Evolutionary conservation across 106 monocot genomes (phyloP).

Genomic region (Triglochin maritima): DNA sequence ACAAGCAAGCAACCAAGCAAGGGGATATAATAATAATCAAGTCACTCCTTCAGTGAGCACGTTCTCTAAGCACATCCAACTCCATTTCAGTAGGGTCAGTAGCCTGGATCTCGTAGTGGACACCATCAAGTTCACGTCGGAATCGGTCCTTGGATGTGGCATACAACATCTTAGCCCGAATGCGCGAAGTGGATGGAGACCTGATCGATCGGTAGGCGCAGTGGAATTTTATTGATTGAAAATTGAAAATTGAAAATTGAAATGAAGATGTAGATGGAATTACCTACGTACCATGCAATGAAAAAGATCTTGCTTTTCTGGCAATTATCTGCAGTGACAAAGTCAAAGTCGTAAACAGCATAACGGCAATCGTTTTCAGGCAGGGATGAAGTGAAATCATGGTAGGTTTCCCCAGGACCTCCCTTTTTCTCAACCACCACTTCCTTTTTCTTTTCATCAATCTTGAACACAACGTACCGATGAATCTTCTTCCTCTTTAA

Average conservation of each 20-base stretch:
- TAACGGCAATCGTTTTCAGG: conserved; percentile 37
- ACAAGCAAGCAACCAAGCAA: not conserved
- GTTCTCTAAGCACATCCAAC: conserved; percentile 14
- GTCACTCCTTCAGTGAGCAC: conserved; percentile 5
- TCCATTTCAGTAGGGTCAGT: conserved; percentile 23
- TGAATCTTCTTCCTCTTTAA: too few relatives aligned
- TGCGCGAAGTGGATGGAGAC: conserved; percentile 13
- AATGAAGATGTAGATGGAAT: not conserved
- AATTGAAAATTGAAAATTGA: too few relatives aligned
- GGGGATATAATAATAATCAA: not conserved
- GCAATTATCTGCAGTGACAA: conserved; percentile 28
- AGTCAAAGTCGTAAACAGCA: conserved; percentile 34
- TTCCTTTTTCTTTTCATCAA: conserved; percentile 38
- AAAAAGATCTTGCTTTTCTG: conserved; percentile 41
- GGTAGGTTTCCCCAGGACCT: conserved; percentile 28
- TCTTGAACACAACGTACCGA: conserved; percentile 34
- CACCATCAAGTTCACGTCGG: conserved; percentile 19
- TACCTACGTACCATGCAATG: conserved; percentile 21
- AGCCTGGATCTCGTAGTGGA: conserved; percentile 23
- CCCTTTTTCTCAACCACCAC: conserved; percentile 35
- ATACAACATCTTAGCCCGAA: conserved; percentile 24
- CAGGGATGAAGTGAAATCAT: conserved; percentile 28
- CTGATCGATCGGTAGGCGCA: not conserved
- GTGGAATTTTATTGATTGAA: too few relatives aligned
- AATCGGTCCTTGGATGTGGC: conserved; percentile 20